These are phyloP conservation scores for Cercospora nicotianae DNA, from an alignment of 2,329 filamentous ascomycete genomes.

Conservation along the genomic window DNA sequence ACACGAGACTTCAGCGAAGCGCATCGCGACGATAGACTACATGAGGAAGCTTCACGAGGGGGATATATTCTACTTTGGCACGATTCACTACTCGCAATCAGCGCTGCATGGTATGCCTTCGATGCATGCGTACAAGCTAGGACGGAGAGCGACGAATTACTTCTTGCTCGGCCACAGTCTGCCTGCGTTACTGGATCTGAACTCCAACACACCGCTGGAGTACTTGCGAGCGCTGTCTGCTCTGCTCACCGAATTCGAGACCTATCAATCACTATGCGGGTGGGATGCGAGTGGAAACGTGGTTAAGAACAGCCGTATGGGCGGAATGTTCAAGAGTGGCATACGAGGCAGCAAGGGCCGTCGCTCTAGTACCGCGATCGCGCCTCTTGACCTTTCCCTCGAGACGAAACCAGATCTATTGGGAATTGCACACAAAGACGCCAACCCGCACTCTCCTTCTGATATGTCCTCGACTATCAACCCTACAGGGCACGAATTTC, in stretches of 20 bases:
- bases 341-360: conserved; percentile 40
- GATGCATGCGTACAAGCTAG: conserved; percentile 79
- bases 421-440: conserved; percentile 23
- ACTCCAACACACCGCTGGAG: conserved; percentile 74
- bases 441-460: conserved; percentile 25
- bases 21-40: conserved; percentile 92
- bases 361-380: conserved; percentile 60
- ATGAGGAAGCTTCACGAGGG: conserved; percentile 91
- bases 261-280: conserved; percentile 82
- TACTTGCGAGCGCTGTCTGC: conserved; percentile 85
- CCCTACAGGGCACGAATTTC: conserved; percentile 78
- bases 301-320: conserved; percentile 72
- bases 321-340: conserved; percentile 53
- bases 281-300: conserved; percentile 66
- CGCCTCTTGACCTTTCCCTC: conserved; percentile 33
- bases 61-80: conserved; percentile 97
- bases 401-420: conserved; percentile 26
- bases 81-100: conserved; percentile 80
- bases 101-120: conserved; percentile 82
- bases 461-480: conserved; percentile 47
- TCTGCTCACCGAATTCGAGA: conserved; percentile 86
- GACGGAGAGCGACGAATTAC: conserved; percentile 89
- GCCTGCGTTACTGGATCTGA: conserved; percentile 84
- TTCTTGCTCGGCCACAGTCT: conserved; percentile 89
- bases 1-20: conserved; percentile 83